Evolutionary conservation across 257 asterid species (phyloP).

Genomic region (Scutellaria minor): DNA sequence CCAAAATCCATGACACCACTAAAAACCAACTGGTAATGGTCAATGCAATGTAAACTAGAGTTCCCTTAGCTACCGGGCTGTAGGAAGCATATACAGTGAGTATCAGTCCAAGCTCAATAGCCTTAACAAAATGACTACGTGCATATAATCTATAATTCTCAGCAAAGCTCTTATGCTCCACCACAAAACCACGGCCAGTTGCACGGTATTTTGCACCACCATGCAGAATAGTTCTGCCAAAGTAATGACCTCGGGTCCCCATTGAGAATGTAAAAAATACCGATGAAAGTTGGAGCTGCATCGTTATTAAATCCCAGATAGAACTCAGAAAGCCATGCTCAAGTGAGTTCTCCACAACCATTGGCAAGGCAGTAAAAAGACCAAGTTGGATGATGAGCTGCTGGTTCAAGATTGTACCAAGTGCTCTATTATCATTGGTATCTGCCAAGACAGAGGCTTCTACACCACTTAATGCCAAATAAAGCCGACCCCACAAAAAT

Average conservation of each 20-base stretch:
- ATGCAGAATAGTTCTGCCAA: conserved; percentile 95
- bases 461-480: conserved; percentile 93
- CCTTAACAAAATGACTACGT: conserved; percentile 97
- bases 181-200: conserved; percentile 99
- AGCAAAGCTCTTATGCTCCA: conserved; percentile 88
- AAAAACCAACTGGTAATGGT: conserved; percentile 97
- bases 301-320: conserved; percentile 90
- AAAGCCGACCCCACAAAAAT: conserved; percentile 97
- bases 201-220: conserved; percentile 99
- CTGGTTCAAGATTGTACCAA: conserved; percentile 94
- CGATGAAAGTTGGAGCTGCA: conserved; percentile 97
- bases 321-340: conserved; percentile 96
- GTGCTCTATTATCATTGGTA: conserved; percentile 76
- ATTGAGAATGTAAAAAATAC: conserved; percentile 94
- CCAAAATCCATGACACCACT: conserved; percentile 92
- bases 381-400: conserved; percentile 97
- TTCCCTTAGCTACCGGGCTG: conserved; percentile 85
- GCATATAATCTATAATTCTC: conserved; percentile 91
- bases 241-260: conserved; percentile 99
- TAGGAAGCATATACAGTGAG: conserved; percentile 87
- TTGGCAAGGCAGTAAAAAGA: conserved; percentile 90
- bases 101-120: conserved; percentile 91
- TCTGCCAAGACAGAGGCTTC: conserved; percentile 64
- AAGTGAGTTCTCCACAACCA: conserved; percentile 94
- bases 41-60: conserved; percentile 85